phyloP scores from a whole-genome alignment of 768 basidiomycete species.

The Daedaleopsis sinensis region DNA sequence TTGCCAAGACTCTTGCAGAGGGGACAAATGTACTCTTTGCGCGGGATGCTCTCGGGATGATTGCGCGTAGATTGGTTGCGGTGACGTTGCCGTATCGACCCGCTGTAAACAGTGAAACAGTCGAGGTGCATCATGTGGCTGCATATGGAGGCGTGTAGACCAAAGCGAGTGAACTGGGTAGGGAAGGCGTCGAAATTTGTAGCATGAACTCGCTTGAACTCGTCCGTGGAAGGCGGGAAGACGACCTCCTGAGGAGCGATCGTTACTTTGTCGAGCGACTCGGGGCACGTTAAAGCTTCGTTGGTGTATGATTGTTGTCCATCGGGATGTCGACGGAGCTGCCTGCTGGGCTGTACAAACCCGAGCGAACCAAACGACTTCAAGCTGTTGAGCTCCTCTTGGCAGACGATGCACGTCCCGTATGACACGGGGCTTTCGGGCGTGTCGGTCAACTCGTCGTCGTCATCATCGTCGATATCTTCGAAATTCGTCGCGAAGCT shows the following conservation, averaged over 20 bases:
- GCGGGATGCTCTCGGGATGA: slow-evolving; percentile 92
- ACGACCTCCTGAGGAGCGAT: slow-evolving; percentile 35
- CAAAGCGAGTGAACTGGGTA: slow-evolving; percentile 73
- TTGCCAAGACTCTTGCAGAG: slow-evolving; percentile 97
- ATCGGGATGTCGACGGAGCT: slow-evolving; percentile 80
- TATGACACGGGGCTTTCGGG: slow-evolving; percentile 57
- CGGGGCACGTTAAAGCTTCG: slow-evolving; percentile 66
- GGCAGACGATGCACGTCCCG: slow-evolving; percentile 98
- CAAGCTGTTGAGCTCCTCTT: slow-evolving; percentile 80
- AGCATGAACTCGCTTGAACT: slow-evolving; percentile 41
- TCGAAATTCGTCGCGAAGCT: slow-evolving; percentile 83
- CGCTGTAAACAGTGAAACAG: slow-evolving; percentile 90
- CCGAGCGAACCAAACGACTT: slow-evolving; percentile 86
- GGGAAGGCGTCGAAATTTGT: slow-evolving; percentile 78
- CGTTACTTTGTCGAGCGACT: slow-evolving; percentile 63
- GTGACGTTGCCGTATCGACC: slow-evolving; percentile 86
- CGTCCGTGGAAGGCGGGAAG: slow-evolving; percentile 56
- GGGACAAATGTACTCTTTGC: slow-evolving; percentile 95
- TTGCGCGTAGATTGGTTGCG: slow-evolving; percentile 87
- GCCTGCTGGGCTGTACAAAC: slow-evolving; percentile 83
- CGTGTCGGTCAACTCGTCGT: slow-evolving; percentile 57
- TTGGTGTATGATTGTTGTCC: slow-evolving; percentile 61
- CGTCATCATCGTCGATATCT: slow-evolving; percentile 70
- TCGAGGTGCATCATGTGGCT: slow-evolving; percentile 97
- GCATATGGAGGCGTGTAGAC: slow-evolving; percentile 85